These are phyloP conservation scores for Arabis hirsuta DNA, from an alignment of 345 rosid genomes.

Conservation along the genomic window DNA sequence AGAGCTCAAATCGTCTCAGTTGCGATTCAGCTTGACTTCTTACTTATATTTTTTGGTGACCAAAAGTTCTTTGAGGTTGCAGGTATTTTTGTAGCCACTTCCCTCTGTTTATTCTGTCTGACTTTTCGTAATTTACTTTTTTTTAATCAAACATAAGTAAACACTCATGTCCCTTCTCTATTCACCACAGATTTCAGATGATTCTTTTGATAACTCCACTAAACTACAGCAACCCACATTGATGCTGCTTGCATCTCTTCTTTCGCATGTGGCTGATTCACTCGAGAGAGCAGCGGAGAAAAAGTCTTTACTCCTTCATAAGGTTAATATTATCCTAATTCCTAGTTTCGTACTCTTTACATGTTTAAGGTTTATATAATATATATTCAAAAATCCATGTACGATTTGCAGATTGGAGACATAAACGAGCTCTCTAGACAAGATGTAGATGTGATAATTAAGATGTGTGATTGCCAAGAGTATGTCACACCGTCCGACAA, in stretches of 20 bases:
- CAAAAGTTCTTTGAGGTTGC: slow-evolving; percentile 74
- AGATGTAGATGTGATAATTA: slow-evolving; percentile 90
- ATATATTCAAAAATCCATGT: slow-evolving; percentile 1
- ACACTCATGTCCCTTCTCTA: slow-evolving; percentile 30
- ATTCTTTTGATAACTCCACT: slow-evolving; percentile 49
- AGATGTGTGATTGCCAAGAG: slow-evolving; percentile 64
- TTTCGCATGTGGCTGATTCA: slow-evolving; percentile 62
- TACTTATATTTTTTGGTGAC: slow-evolving; percentile 83
- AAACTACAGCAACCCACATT: slow-evolving; percentile 75
- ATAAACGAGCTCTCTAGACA: slow-evolving; percentile 94
- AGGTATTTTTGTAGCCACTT: slow-evolving; percentile 49
- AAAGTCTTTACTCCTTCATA: slow-evolving; percentile 75
- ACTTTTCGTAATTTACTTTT: background rate
- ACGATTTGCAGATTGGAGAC: slow-evolving; percentile 68
- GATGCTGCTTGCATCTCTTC: slow-evolving; percentile 62
- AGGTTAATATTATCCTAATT: slow-evolving; percentile 51
- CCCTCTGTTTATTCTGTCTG: background rate
- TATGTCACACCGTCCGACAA: slow-evolving; percentile 67
- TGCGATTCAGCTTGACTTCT: slow-evolving; percentile 81
- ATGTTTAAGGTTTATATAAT: no score
- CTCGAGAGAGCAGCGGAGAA: slow-evolving; percentile 92
- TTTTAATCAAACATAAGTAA: background rate
- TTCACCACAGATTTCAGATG: slow-evolving; percentile 59
- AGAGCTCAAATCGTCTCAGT: slow-evolving; percentile 59
- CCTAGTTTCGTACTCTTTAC: background rate